phyloP scores from a whole-genome alignment of 2,329 filamentous ascomycete genomes.

The Cryphonectria radicalis region DNA sequence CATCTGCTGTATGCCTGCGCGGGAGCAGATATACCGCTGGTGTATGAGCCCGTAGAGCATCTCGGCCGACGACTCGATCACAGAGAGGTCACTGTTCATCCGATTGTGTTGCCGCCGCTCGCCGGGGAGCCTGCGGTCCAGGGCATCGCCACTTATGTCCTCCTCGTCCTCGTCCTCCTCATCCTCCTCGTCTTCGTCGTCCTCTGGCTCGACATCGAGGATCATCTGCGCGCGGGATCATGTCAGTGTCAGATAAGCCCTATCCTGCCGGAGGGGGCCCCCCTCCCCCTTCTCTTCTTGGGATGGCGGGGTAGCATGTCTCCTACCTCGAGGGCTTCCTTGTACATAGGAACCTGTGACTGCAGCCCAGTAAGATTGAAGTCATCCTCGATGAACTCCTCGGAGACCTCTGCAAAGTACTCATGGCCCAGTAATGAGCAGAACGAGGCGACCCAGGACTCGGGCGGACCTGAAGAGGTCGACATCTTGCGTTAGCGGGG shows the following conservation, averaged over 20 bases:
- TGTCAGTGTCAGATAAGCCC: slow-evolving; percentile 25
- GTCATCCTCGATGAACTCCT: slow-evolving; percentile 99
- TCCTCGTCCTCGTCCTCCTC: slow-evolving; percentile 78
- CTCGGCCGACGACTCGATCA: slow-evolving; percentile 97
- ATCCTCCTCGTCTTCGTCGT: slow-evolving; percentile 85
- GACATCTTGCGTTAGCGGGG: slow-evolving; percentile 51
- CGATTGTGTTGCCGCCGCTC: slow-evolving; percentile 80
- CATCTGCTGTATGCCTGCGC: slow-evolving; percentile 98
- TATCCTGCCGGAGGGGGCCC: slow-evolving; percentile 26
- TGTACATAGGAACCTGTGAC: slow-evolving; percentile 97
- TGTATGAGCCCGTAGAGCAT: slow-evolving; percentile 98
- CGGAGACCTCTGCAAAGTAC: slow-evolving; percentile 98
- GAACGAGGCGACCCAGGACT: slow-evolving; percentile 98
- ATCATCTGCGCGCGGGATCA: slow-evolving; percentile 71
- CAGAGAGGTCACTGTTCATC: slow-evolving; percentile 88
- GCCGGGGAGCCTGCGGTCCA: slow-evolving; percentile 55
- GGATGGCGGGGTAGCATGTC: background rate
- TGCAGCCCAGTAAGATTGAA: slow-evolving; percentile 97
- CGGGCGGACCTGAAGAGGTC: slow-evolving; percentile 64
- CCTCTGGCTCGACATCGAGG: slow-evolving; percentile 94
- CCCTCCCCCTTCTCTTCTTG: too few species aligned
- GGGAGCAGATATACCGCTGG: slow-evolving; percentile 96
- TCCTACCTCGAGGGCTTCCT: slow-evolving; percentile 85
- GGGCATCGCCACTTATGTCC: slow-evolving; percentile 69
- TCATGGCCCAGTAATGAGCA: slow-evolving; percentile 95